phyloP scores from a whole-genome alignment of 192 early-diverging fungal species.

The Lunasporangiospora selenospora region DNA sequence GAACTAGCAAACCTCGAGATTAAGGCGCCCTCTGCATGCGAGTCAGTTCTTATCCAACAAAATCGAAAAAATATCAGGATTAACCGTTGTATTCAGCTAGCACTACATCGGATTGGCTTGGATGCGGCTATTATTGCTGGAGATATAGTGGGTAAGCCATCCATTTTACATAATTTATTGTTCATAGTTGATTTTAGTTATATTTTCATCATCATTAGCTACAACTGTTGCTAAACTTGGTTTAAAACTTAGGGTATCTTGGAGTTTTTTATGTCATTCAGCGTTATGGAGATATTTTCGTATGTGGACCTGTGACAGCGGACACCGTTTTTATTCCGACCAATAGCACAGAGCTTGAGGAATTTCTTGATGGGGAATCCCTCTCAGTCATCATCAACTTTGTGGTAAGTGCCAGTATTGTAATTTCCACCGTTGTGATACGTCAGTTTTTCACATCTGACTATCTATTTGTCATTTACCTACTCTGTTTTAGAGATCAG shows the following conservation, averaged over 20 bases:
- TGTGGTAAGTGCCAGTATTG: background rate
- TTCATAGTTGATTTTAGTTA: background rate
- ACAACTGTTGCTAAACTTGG: background rate
- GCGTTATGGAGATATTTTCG: background rate
- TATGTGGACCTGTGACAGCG: background rate
- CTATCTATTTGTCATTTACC: too few species aligned
- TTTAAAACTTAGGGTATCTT: conserved; percentile 1
- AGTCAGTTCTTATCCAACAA: too few species aligned
- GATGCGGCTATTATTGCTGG: conserved; percentile 1
- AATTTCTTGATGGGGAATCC: conserved; percentile 2
- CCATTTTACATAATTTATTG: too few species aligned
- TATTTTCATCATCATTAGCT: background rate
- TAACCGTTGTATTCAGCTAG: conserved; percentile 7
- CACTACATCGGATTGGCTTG: conserved; percentile 1
- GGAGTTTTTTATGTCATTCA: background rate
- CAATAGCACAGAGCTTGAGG: background rate
- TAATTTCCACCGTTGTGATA: background rate
- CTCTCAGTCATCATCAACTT: conserved; percentile 5
- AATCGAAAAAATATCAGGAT: too few species aligned
- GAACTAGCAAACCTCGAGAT: too few species aligned
- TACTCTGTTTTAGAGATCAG: background rate
- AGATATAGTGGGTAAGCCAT: conserved; percentile 1
- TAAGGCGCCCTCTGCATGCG: too few species aligned
- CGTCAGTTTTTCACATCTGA: too few species aligned
- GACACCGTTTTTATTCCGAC: conserved; percentile 5